Evolutionary conservation across 371 early-diverging fungal genomes (phyloP), one percentile per base, ranked within the genome.

Genomic region (Gilbertella persicaria): DNA sequence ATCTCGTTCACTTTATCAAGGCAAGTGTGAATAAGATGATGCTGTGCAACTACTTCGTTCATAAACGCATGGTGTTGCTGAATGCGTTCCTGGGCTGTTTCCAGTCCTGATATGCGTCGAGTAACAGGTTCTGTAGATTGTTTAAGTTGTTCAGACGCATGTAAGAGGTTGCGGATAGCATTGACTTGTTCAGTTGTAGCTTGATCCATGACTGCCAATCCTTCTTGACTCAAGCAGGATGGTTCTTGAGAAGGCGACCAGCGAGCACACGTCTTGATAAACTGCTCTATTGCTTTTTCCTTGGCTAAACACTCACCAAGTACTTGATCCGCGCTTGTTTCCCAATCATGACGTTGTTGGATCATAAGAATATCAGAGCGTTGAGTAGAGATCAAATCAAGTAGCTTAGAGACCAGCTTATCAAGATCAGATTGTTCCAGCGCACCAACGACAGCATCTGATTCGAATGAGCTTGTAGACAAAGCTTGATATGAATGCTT

Each of bases 181-280:
- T 12, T 4, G 6, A 38, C n/a, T 37, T 45, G 36, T 2, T 2
- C 1, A 1, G 24, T 23, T 0, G 37, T 29, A 0, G 29, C 17
- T 2, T 46, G 23, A 3, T 46, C 29, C 16, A 56, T n/a, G n/a
- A n/a, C n/a, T n/a, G n/a, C n/a, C n/a, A n/a, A n/a, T n/a, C n/a
- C 10, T 33, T 33, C 33, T 10, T 33, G 33, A 9, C n/a, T n/a
- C n/a, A n/a, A 9, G 21, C 23, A 16, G 19, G 30, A 33, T 16
- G 35, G 13, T 23, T 20, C 19, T 24, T 20, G 17, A 28, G 19
- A 17, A 19, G 45, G 19, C 24, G 57, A 44, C 67, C 71, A 71
- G 19, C 71, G 52, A 16, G 67, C 64, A 14, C 23, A 14, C 1
- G 43, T 9, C 19, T 50, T 38, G 26, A 67, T 67, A 42, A 61